A percentile compares a stretch with the other conserved stretches of the same genome.
phyloP scores from a whole-genome alignment of 805 yeast genomes.

The Clavispora phyllophila region DNA sequence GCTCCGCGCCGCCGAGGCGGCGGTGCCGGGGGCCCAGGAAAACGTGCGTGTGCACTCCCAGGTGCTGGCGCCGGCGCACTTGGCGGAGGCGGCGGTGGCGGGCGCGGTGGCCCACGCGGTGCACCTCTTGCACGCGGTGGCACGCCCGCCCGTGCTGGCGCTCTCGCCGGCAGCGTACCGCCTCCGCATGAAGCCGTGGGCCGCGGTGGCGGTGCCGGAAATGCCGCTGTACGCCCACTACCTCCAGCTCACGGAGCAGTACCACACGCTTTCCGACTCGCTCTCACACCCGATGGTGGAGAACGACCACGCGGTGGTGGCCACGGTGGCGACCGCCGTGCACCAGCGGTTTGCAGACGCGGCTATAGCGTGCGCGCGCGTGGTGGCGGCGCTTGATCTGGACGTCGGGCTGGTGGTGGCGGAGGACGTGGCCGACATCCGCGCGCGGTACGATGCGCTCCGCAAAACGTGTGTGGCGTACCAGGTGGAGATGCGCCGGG shows the following conservation, averaged over 20 bases:
- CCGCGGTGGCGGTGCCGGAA: conserved; percentile 73
- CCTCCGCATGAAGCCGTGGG: conserved; percentile 73
- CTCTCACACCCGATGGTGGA: not conserved
- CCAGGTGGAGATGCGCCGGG: conserved; percentile 4
- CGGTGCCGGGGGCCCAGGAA: conserved; percentile 31
- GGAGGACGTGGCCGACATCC: conserved; percentile 1
- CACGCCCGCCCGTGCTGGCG: not conserved
- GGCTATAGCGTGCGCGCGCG: not conserved
- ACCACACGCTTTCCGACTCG: not conserved
- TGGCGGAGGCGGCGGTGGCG: conserved; percentile 15
- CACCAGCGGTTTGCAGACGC: not conserved
- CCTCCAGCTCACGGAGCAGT: not conserved
- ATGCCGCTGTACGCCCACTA: conserved; percentile 48
- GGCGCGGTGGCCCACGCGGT: conserved; percentile 16
- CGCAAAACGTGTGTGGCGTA: conserved; percentile 11
- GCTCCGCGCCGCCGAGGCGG: conserved; percentile 24
- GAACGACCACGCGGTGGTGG: not conserved
- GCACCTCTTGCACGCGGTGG: conserved; percentile 3
- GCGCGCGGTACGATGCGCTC: conserved; percentile 6
- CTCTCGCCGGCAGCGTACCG: conserved; percentile 10
- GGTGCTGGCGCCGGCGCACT: conserved; percentile 15
- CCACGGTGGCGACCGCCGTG: not conserved
- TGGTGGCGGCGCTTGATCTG: not conserved
- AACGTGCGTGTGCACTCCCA: conserved; percentile 21
- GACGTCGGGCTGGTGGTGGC: not conserved